These are phyloP conservation scores for Neopestalotiopsis clavispora DNA, from an alignment of 2,329 filamentous ascomycete species.

Conservation along the genomic window DNA sequence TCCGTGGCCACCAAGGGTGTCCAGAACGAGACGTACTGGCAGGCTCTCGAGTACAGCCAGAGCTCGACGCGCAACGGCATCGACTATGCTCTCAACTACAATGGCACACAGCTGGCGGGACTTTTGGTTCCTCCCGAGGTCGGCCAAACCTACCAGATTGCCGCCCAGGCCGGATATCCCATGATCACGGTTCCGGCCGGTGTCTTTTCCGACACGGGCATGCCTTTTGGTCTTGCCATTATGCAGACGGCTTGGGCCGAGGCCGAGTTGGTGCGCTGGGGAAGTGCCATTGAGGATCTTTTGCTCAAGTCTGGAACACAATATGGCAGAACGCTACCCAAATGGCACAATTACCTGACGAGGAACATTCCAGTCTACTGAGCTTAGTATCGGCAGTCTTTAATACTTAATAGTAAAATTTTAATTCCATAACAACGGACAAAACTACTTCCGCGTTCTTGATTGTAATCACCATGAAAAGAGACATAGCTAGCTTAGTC, in stretches of 20 bases:
- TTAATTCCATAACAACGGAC: background rate
- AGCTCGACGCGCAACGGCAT: slow-evolving; percentile 69
- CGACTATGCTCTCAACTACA: slow-evolving; percentile 64
- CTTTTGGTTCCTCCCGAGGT: slow-evolving; percentile 73
- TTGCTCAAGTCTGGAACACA: slow-evolving; percentile 46
- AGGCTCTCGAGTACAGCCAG: slow-evolving; percentile 67
- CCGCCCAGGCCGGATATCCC: slow-evolving; percentile 78
- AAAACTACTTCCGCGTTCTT: too few species aligned
- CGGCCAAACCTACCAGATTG: slow-evolving; percentile 70
- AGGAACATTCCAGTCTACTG: slow-evolving; percentile 47
- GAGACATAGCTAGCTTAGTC: too few species aligned
- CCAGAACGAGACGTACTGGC: slow-evolving; percentile 68
- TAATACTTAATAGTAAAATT: background rate
- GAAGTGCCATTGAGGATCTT: slow-evolving; percentile 66
- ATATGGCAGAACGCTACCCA: slow-evolving; percentile 53
- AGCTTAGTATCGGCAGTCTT: background rate
- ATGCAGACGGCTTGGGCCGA: slow-evolving; percentile 67
- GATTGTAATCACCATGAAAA: too few species aligned
- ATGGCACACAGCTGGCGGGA: slow-evolving; percentile 57
- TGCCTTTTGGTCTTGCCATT: slow-evolving; percentile 66
- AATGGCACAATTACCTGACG: slow-evolving; percentile 56
- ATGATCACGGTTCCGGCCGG: slow-evolving; percentile 72
- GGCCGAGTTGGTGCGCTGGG: slow-evolving; percentile 61
- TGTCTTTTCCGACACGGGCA: slow-evolving; percentile 55
- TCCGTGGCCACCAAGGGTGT: slow-evolving; percentile 64